Conservation (phyloP, 805 yeast species). For the Isabelozyma heimii region DNA sequence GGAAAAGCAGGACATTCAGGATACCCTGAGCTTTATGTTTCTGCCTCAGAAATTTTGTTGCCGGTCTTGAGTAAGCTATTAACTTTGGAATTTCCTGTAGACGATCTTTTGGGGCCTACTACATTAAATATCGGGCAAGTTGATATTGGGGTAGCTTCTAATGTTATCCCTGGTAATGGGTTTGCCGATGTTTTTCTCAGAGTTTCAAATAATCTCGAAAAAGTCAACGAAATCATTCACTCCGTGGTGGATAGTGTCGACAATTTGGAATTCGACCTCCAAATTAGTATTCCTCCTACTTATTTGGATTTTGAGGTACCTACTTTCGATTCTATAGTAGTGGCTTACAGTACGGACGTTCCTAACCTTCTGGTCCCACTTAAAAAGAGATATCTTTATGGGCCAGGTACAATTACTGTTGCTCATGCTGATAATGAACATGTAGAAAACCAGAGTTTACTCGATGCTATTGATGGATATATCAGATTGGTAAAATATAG, state of each 20-base stretch:
- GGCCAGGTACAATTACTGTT: constrained; percentile 62
- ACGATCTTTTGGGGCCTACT: constrained; percentile 55
- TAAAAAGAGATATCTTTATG: constrained; percentile 50
- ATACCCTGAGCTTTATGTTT: constrained; percentile 65
- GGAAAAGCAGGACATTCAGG: constrained; percentile 68
- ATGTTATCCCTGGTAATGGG: constrained; percentile 63
- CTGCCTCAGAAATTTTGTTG: constrained; percentile 56
- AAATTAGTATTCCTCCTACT: constrained; percentile 35
- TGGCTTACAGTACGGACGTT: constrained; percentile 49
- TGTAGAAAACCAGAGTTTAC: constrained; percentile 46
- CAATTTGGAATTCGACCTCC: constrained; percentile 16
- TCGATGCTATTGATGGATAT: constrained; percentile 53
- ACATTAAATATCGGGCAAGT: constrained; percentile 62
- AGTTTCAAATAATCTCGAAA: constrained; percentile 47
- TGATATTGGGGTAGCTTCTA: constrained; percentile 62
- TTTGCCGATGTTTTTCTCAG: constrained; percentile 49
- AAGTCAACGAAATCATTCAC: constrained; percentile 33
- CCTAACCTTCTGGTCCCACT: constrained; percentile 23
- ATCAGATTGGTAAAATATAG: constrained; percentile 34
- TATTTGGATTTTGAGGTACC: constrained; percentile 56
- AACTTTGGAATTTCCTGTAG: constrained; percentile 44
- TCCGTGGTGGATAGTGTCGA: constrained; percentile 28
- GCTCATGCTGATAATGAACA: constrained; percentile 61
- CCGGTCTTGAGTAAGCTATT: constrained; percentile 48
- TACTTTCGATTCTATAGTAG: constrained; percentile 55